Conservation (phyloP, 2,329 filamentous ascomycete species). For the Colletotrichum sp. region DNA sequence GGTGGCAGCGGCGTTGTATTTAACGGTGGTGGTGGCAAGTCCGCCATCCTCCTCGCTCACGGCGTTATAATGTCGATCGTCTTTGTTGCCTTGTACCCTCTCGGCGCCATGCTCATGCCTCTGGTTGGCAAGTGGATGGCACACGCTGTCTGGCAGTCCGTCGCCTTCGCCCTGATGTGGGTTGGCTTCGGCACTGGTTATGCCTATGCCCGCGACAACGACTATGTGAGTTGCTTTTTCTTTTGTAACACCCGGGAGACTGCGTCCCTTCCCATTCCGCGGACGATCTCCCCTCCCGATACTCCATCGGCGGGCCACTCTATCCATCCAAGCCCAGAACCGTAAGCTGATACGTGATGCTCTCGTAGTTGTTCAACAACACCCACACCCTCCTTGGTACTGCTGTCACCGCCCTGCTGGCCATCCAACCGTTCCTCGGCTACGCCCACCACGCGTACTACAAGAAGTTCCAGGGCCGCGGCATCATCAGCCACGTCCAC, state of each 20-base stretch:
- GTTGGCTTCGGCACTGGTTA: conserved; percentile 64
- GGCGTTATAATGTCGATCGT: conserved; percentile 66
- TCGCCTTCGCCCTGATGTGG: conserved; percentile 63
- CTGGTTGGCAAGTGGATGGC: conserved; percentile 60
- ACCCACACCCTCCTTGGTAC: conserved; percentile 63
- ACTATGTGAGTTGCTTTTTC: conserved; percentile 42
- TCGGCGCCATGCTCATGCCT: conserved; percentile 66
- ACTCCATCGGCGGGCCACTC: not conserved
- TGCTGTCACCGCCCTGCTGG: conserved; percentile 57
- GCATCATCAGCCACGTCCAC: conserved; percentile 59
- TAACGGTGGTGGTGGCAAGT: conserved; percentile 18
- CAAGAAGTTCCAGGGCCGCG: conserved; percentile 50
- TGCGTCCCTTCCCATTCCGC: not conserved
- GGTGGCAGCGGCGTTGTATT: conserved; percentile 18
- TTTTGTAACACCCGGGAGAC: not conserved
- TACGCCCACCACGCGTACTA: conserved; percentile 62
- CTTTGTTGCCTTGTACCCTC: conserved; percentile 63
- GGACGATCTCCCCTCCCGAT: not conserved
- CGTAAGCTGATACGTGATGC: conserved; percentile 14
- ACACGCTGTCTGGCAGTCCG: conserved; percentile 61
- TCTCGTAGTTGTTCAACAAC: conserved; percentile 52
- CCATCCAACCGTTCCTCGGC: conserved; percentile 64
- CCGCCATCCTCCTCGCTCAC: conserved; percentile 47
- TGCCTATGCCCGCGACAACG: conserved; percentile 43
- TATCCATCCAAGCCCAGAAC: not conserved